These are phyloP conservation scores for Lactarius sanguifluus DNA, from an alignment of 768 basidiomycete genomes.

Conservation along the genomic window DNA sequence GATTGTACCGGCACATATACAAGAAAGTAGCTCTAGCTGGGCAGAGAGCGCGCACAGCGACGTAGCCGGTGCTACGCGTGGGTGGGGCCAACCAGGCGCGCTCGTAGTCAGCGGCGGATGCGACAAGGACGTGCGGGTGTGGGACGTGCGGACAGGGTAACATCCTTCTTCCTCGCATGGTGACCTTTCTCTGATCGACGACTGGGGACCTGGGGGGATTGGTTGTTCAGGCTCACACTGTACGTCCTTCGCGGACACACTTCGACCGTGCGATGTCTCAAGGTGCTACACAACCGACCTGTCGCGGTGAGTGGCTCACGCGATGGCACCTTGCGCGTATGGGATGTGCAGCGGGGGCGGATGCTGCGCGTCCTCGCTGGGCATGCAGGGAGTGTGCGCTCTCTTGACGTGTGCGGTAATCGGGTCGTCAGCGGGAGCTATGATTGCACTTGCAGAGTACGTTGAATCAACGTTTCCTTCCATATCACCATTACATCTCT, in stretches of 20 bases:
- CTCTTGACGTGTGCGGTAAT: constrained; percentile 84
- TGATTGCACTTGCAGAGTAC: constrained; percentile 80
- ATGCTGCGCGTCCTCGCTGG: constrained; percentile 67
- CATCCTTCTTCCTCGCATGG: constrained; percentile 32
- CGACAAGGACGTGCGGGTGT: constrained; percentile 88
- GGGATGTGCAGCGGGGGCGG: constrained; percentile 86
- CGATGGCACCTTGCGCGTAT: constrained; percentile 82
- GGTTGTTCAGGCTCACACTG: constrained; percentile 12
- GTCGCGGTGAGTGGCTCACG: constrained; percentile 89
- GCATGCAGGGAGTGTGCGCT: constrained; percentile 79
- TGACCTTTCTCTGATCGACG: neutral
- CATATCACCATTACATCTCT: neutral
- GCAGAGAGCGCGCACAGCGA: constrained; percentile 38
- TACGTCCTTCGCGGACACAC: constrained; percentile 82
- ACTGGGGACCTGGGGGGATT: neutral
- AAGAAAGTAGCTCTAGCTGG: neutral
- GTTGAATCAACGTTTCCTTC: constrained; percentile 25
- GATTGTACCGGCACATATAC: neutral
- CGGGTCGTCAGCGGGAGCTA: constrained; percentile 91
- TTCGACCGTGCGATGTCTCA: constrained; percentile 89
- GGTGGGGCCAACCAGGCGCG: constrained; percentile 86
- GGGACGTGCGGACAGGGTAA: constrained; percentile 85
- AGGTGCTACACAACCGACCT: constrained; percentile 81
- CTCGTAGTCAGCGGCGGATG: constrained; percentile 91
- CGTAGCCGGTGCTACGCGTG: constrained; percentile 66